Evolutionary conservation across 2,329 filamentous ascomycete genomes (phyloP).

Genomic region (Colletotrichum gloeosporioides): DNA sequence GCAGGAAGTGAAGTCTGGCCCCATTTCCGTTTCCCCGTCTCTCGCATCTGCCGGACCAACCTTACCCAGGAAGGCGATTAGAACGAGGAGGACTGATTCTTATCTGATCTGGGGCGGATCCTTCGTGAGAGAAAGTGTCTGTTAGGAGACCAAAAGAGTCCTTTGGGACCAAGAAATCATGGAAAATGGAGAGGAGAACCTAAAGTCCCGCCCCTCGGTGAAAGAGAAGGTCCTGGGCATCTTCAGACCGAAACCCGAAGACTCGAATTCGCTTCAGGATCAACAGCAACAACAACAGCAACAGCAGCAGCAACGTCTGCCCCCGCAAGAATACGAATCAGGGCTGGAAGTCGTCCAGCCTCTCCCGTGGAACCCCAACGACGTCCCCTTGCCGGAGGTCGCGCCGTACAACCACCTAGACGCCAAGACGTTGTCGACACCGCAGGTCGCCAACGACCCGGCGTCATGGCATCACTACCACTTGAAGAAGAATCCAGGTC

Average conservation of each 20-base stretch:
- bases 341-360: constrained; percentile 12
- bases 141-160: neutral
- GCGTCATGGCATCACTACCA: neutral
- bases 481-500: neutral
- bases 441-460: constrained; percentile 4
- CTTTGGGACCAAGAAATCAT: neutral
- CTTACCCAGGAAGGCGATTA: neutral
- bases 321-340: neutral
- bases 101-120: neutral
- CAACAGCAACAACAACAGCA: neutral
- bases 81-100: neutral
- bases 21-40: neutral
- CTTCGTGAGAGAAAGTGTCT: neutral
- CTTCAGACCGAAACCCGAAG: neutral
- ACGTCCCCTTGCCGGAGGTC: constrained; percentile 6
- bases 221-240: neutral
- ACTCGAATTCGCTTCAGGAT: neutral
- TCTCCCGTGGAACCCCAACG: constrained; percentile 3
- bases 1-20: neutral
- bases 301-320: neutral
- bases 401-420: neutral
- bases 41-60: neutral
- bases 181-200: neutral
- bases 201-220: neutral
- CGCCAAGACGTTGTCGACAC: neutral